Evolutionary conservation across 805 yeast genomes (phyloP).

Genomic region (Starmerella tilneyi): DNA sequence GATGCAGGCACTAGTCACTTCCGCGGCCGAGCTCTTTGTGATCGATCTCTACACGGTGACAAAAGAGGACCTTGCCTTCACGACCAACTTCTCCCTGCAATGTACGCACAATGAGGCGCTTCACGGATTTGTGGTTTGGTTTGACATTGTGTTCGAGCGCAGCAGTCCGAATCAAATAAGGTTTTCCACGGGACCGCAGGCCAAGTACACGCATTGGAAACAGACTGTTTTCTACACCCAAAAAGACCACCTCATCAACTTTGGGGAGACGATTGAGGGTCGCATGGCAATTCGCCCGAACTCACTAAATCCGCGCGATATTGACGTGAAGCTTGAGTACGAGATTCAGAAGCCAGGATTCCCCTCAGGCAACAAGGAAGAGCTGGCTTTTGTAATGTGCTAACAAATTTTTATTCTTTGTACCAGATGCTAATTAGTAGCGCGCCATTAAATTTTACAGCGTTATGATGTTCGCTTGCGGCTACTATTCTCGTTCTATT

Average conservation of each 20-base stretch:
- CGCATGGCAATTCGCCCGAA: constrained; percentile 68
- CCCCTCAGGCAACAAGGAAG: constrained; percentile 5
- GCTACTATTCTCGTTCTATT: too few species aligned
- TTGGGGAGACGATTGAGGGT: constrained; percentile 69
- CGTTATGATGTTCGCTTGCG: too few species aligned
- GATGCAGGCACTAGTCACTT: constrained; percentile 62
- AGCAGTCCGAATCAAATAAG: constrained; percentile 39
- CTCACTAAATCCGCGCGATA: constrained; percentile 68
- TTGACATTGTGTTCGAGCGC: constrained; percentile 70
- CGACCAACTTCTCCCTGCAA: constrained; percentile 53
- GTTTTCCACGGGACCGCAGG: constrained; percentile 91
- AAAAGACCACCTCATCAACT: constrained; percentile 64
- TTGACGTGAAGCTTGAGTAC: constrained; percentile 66
- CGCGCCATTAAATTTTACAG: too few species aligned
- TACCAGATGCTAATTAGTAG: not conserved
- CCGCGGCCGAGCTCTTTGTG: constrained; percentile 58
- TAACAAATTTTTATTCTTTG: not conserved
- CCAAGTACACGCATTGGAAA: constrained; percentile 96
- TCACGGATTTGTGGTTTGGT: constrained; percentile 90
- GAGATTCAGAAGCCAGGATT: constrained; percentile 6
- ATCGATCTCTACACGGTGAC: constrained; percentile 85
- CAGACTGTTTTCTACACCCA: constrained; percentile 89
- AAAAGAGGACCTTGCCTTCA: constrained; percentile 70
- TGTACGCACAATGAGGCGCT: constrained; percentile 71
- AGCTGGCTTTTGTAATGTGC: constrained; percentile 15